phyloP scores from a whole-genome alignment of 2,329 filamentous ascomycete genomes.

The Zymoseptoria crescenta region DNA sequence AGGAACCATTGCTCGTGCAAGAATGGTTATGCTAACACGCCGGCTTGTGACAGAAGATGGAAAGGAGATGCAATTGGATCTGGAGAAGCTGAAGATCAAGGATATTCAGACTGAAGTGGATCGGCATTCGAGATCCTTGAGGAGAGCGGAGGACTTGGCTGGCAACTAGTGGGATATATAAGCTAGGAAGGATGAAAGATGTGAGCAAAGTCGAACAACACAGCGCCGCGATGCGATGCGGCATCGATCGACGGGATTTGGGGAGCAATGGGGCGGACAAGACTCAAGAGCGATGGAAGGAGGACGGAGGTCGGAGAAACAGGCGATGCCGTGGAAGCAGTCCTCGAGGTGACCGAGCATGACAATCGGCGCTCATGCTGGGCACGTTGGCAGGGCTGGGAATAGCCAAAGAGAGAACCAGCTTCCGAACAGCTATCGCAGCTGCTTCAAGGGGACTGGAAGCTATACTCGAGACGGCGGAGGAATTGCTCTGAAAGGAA shows the following conservation, averaged over 20 bases:
- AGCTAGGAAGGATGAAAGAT: neutral
- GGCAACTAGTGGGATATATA: slow-evolving; percentile 24
- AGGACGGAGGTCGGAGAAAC: neutral
- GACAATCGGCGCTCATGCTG: neutral
- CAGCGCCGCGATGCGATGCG: neutral
- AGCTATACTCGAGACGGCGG: too few relatives aligned
- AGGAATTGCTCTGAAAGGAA: neutral
- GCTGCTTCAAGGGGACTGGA: too few relatives aligned
- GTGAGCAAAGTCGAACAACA: neutral
- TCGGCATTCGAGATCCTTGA: slow-evolving; percentile 73
- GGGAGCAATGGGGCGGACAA: neutral
- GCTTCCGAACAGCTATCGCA: too few relatives aligned
- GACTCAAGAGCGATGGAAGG: neutral
- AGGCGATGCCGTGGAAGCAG: neutral
- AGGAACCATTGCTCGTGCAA: neutral
- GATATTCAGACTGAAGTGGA: slow-evolving; percentile 84
- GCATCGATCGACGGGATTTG: neutral
- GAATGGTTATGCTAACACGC: neutral
- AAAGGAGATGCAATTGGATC: slow-evolving; percentile 76
- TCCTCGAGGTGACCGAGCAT: neutral
- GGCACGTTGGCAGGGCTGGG: too few relatives aligned
- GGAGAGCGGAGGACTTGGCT: slow-evolving; percentile 72
- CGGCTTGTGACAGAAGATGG: slow-evolving; percentile 63
- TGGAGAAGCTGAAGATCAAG: slow-evolving; percentile 73
- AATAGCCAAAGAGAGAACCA: too few relatives aligned